Percentiles rank a stretch among this genome's conserved stretches.
phyloP scores from a whole-genome alignment of 768 basidiomycete species.

The Calocera cornea region DNA sequence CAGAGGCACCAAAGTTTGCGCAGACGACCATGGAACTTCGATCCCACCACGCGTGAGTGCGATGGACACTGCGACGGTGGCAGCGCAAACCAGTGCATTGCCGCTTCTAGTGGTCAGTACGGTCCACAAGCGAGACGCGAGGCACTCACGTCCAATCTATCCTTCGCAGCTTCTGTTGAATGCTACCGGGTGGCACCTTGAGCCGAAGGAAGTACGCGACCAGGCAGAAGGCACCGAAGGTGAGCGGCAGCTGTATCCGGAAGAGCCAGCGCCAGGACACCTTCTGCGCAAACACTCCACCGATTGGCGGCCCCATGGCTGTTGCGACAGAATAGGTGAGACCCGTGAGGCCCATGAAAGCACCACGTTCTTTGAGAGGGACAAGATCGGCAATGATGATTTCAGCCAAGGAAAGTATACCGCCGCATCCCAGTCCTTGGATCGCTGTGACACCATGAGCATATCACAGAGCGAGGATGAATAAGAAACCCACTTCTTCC shows the following conservation, averaged over 20 bases:
- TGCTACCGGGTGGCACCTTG: slow-evolving; percentile 14
- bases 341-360: background rate
- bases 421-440: background rate
- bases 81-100: slow-evolving; percentile 19
- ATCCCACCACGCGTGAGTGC: slow-evolving; percentile 31
- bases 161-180: background rate
- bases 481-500: slow-evolving; percentile 11
- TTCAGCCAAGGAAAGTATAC: background rate
- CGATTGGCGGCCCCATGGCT: slow-evolving; percentile 13
- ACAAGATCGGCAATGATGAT: background rate
- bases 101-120: slow-evolving; percentile 8
- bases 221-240: slow-evolving; percentile 13
- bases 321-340: slow-evolving; percentile 15
- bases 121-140: background rate
- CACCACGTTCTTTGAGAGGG: background rate
- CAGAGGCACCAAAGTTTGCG: slow-evolving; percentile 31
- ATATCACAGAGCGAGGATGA: background rate
- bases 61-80: slow-evolving; percentile 28
- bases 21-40: slow-evolving; percentile 30
- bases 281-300: slow-evolving; percentile 15
- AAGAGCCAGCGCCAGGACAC: slow-evolving; percentile 23
- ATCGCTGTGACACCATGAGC: background rate
- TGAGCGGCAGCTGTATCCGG: slow-evolving; percentile 13
- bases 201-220: slow-evolving; percentile 12
- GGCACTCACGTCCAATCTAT: background rate